Evolutionary conservation across 2,329 filamentous ascomycete species (phyloP).

Genomic region (Magnaporthiopsis rhizophila): DNA sequence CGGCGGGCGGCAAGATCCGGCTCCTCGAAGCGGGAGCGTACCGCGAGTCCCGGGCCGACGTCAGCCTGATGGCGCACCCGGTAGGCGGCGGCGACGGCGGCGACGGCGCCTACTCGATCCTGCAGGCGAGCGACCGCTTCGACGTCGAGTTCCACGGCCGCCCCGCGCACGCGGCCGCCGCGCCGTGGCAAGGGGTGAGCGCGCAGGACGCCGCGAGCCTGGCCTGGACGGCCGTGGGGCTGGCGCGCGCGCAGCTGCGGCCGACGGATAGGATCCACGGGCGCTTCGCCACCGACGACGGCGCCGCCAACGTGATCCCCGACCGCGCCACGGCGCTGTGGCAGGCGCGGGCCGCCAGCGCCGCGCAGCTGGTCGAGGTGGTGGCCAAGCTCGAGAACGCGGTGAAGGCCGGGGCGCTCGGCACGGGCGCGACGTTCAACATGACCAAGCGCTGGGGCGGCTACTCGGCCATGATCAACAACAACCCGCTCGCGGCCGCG

Average conservation of each 20-base stretch:
- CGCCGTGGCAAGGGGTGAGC: slow-evolving; percentile 30
- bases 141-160: slow-evolving; percentile 17
- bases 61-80: slow-evolving; percentile 32
- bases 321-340: slow-evolving; percentile 50
- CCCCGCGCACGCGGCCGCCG: slow-evolving; percentile 27
- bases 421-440: slow-evolving; percentile 25
- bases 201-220: slow-evolving; percentile 29
- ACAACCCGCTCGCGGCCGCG: slow-evolving; percentile 17
- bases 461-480: slow-evolving; percentile 24
- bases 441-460: slow-evolving; percentile 24
- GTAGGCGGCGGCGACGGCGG: slow-evolving; percentile 27
- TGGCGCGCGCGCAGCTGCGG: slow-evolving; percentile 22
- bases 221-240: slow-evolving; percentile 24
- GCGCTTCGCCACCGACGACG: slow-evolving; percentile 9
- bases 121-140: slow-evolving; percentile 2
- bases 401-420: slow-evolving; percentile 24
- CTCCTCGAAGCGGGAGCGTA: slow-evolving; percentile 37
- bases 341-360: slow-evolving; percentile 44
- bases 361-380: slow-evolving; percentile 15
- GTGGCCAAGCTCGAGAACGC: slow-evolving; percentile 19
- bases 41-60: slow-evolving; percentile 26
- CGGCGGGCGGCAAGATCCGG: slow-evolving; percentile 39
- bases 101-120: slow-evolving; percentile 2
- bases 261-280: slow-evolving; percentile 10
- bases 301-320: slow-evolving; percentile 12